phyloP scores from a whole-genome alignment of 108 stramenopile genomes.

The Aurantiochytrium sp. region DNA sequence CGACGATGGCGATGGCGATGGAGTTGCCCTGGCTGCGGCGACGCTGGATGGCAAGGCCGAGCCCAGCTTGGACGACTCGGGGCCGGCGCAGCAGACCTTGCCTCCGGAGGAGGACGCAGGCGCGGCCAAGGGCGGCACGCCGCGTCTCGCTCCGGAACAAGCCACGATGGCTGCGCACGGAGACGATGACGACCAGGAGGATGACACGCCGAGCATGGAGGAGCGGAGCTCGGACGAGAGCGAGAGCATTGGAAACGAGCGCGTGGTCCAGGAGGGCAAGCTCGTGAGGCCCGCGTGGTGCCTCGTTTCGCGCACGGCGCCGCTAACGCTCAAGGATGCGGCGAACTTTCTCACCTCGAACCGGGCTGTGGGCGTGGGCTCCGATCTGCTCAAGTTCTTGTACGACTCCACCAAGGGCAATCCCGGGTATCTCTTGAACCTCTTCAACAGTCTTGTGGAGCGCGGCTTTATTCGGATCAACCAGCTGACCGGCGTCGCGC shows the following conservation, averaged over 20 bases:
- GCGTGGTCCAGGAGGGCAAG: background rate
- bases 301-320: background rate
- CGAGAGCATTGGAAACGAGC: background rate
- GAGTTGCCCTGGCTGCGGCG: too few species aligned
- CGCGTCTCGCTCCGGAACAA: too few species aligned
- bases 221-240: background rate
- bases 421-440: background rate
- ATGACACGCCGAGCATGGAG: background rate
- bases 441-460: conserved; percentile 17
- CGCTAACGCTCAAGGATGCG: background rate
- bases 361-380: background rate
- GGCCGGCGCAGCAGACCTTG: too few species aligned
- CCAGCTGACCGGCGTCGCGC: background rate
- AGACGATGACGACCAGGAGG: background rate
- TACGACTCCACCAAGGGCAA: background rate
- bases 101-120: too few species aligned
- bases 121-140: too few species aligned
- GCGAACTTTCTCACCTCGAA: background rate
- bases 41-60: too few species aligned
- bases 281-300: background rate
- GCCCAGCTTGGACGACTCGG: too few species aligned
- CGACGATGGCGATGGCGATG: too few species aligned
- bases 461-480: background rate
- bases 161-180: too few species aligned
- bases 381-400: background rate